Evolutionary conservation across 805 yeast genomes (phyloP), one percentile per base, ranked within the genome.

Genomic region (Wickerhamiella sergipiensis): DNA sequence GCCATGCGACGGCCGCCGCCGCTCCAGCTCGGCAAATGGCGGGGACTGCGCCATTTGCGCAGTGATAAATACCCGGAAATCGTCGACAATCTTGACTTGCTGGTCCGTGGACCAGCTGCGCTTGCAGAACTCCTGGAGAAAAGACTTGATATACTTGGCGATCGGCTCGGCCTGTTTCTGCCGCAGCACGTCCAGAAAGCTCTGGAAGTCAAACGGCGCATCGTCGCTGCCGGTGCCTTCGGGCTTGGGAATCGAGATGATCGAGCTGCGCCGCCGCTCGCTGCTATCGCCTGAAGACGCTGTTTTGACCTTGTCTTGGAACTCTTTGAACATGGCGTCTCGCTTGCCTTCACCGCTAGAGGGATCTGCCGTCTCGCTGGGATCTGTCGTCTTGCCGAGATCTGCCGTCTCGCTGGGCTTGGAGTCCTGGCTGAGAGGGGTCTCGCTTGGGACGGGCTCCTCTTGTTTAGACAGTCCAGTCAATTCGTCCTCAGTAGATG

Each of bases 121-220:
- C 54, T 80, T 77, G 47, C 76, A 71, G 48, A 90, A 92, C 51
- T 87, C 90, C 44, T 73, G 76, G 45, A 94, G 67, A 59, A 92
- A 94, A 1, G 95, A 86, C 59, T 83, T 80, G 42, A 89, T 77
- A 61, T 90, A 92, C 52, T 86, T 76, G 6, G 89, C 88, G 38
- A 88, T 76, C 0, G 97, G 97, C 52, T 86, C 95, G 5, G 97
- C 96, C 50, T 75, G 73, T 55, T 80, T 82, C 49, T 77, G 74
- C 53, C 83, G 80, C 57, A 92, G 73, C 57, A 83, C 85, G 12
- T 73, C 71, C 40, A 88, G 71, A 62, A 92, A 92, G 22, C 74
- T 66, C 62, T 86, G 95, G 64, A 90, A 92, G 64, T 92, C 95
- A 66, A 90, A 89, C 3, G 75, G 71, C 23, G 53, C 47, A 17